These are phyloP conservation scores for Claviceps monticola DNA, from an alignment of 2,329 filamentous ascomycete genomes.

Conservation along the genomic window DNA sequence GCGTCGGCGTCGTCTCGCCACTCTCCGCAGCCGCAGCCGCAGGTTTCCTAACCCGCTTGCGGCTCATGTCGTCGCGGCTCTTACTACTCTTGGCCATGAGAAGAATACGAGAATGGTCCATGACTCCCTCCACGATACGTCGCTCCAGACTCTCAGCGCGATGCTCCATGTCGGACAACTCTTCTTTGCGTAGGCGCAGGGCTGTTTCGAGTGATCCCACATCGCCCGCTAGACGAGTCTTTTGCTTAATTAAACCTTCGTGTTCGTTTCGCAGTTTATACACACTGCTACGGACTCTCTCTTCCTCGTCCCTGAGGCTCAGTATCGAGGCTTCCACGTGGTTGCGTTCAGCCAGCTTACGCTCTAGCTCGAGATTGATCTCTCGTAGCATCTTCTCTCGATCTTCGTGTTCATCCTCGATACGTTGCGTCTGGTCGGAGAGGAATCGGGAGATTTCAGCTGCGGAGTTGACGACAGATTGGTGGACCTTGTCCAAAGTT, in stretches of 20 bases:
- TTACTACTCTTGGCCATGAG: constrained; percentile 56
- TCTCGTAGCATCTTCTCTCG: constrained; percentile 71
- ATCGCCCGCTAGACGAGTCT: constrained; percentile 67
- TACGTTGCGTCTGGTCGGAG: constrained; percentile 58
- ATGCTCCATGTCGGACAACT: constrained; percentile 79
- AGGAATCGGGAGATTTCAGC: constrained; percentile 76
- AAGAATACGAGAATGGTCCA: constrained; percentile 88
- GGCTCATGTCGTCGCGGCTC: constrained; percentile 41
- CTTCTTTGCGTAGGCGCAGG: constrained; percentile 74
- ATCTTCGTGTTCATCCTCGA: constrained; percentile 63
- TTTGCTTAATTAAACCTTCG: constrained; percentile 64
- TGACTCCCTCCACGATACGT: constrained; percentile 85
- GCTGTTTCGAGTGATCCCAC: constrained; percentile 87
- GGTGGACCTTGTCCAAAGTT: constrained; percentile 77
- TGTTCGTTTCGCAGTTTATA: constrained; percentile 50
- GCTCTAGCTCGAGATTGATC: constrained; percentile 66
- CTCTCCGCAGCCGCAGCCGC: constrained; percentile 10
- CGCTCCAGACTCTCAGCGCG: constrained; percentile 83
- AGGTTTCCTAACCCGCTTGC: constrained; percentile 38
- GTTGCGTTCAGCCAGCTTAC: constrained; percentile 52
- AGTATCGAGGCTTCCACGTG: constrained; percentile 43
- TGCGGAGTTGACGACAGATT: constrained; percentile 73
- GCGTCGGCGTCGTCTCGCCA: background rate
- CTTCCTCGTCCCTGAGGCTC: constrained; percentile 37
- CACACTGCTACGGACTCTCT: constrained; percentile 39